Conservation (phyloP, 179 eudicot species). For the Monotropa hypopitys region DNA sequence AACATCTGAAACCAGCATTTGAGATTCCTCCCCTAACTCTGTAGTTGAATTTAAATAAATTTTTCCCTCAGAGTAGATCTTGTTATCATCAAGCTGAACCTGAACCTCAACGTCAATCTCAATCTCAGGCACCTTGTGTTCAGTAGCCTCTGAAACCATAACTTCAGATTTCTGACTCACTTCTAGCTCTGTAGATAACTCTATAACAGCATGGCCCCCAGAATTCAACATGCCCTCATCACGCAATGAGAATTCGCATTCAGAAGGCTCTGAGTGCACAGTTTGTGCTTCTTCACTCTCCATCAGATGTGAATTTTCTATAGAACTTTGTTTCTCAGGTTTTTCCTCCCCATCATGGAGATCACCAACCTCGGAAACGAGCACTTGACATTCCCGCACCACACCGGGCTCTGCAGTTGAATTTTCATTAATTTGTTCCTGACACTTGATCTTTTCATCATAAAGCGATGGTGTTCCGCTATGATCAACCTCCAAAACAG, state of each 20-base stretch:
- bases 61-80: not conserved
- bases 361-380: slow-evolving; percentile 8
- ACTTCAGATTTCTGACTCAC: slow-evolving; percentile 11
- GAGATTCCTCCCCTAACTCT: slow-evolving; percentile 1
- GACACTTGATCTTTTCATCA: slow-evolving; percentile 7
- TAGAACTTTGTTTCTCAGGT: slow-evolving; percentile 1
- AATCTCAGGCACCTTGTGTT: not conserved
- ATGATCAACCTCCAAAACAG: not conserved
- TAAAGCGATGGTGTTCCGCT: slow-evolving; percentile 4
- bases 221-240: slow-evolving; percentile 10
- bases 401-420: not conserved
- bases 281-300: slow-evolving; percentile 5
- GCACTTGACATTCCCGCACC: not conserved
- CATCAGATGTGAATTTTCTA: slow-evolving; percentile 4
- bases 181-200: slow-evolving; percentile 3
- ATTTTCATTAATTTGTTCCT: not conserved
- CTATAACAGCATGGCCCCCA: slow-evolving; percentile 9
- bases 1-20: slow-evolving; percentile 3
- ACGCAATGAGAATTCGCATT: not conserved
- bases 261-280: not conserved
- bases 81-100: slow-evolving; percentile 14
- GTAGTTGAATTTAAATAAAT: not conserved
- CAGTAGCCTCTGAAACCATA: slow-evolving; percentile 7
- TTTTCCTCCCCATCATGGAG: slow-evolving; percentile 10
- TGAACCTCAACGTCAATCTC: too few species aligned